phyloP scores from a whole-genome alignment of 768 basidiomycete species.

The Leucocoprinus leucothites region DNA sequence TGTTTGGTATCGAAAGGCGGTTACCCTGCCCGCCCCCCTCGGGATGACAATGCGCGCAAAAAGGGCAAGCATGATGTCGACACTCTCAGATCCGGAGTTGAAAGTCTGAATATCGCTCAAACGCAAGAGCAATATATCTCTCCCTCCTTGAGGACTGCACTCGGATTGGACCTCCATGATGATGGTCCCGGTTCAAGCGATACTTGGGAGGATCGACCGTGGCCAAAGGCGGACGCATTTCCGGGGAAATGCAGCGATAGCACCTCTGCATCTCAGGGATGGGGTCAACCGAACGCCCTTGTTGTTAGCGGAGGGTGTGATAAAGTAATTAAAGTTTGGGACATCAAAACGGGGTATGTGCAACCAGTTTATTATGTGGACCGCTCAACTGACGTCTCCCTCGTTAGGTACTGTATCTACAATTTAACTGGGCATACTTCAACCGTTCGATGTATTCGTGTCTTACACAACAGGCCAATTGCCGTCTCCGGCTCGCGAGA shows the following conservation, averaged over 20 bases:
- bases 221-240: not conserved
- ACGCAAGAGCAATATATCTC: slow-evolving; percentile 29
- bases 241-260: slow-evolving; percentile 41
- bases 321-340: slow-evolving; percentile 90
- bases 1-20: slow-evolving; percentile 74
- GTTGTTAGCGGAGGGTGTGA: slow-evolving; percentile 95
- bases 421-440: slow-evolving; percentile 81
- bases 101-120: slow-evolving; percentile 11
- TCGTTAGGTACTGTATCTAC: slow-evolving; percentile 62
- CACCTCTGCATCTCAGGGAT: slow-evolving; percentile 75
- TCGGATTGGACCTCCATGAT: slow-evolving; percentile 35
- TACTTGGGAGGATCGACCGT: slow-evolving; percentile 8
- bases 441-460: slow-evolving; percentile 88
- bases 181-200: slow-evolving; percentile 1
- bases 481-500: slow-evolving; percentile 92
- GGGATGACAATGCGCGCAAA: not conserved
- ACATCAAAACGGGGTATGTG: slow-evolving; percentile 76
- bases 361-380: not conserved
- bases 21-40: slow-evolving; percentile 8
- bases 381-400: not conserved
- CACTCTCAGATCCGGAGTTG: not conserved
- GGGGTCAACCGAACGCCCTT: slow-evolving; percentile 82
- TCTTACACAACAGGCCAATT: slow-evolving; percentile 81
- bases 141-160: slow-evolving; percentile 40
- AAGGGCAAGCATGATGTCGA: not conserved